phyloP scores from a whole-genome alignment of 2,329 filamentous ascomycete genomes.

The Trichoderma koningiopsis region DNA sequence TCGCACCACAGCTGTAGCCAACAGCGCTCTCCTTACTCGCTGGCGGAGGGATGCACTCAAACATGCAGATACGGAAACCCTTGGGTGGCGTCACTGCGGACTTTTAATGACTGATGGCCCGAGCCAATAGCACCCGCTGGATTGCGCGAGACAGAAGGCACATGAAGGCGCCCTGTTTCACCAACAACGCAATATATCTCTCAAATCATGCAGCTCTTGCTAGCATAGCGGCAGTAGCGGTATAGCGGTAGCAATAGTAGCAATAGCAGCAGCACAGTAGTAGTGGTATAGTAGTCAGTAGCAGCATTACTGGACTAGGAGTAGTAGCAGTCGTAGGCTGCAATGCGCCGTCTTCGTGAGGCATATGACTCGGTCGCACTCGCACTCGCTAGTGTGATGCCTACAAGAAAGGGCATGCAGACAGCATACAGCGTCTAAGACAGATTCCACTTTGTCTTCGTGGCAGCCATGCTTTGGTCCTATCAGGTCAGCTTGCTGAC shows the following conservation, averaged over 20 bases:
- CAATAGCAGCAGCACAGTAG: no score
- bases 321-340: no score
- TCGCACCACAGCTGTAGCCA: neutral
- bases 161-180: slow-evolving; percentile 17
- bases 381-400: neutral
- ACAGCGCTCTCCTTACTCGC: neutral
- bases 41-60: neutral
- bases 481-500: neutral
- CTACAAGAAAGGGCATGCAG: neutral
- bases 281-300: no score
- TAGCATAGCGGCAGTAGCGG: no score
- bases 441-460: neutral
- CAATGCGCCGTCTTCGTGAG: neutral
- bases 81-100: neutral
- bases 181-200: slow-evolving; percentile 18
- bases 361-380: neutral
- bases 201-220: neutral
- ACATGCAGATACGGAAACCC: neutral
- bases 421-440: neutral
- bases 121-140: neutral
- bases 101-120: neutral
- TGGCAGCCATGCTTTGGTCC: neutral
- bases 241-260: neutral
- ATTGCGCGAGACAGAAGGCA: neutral
- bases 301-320: no score